Percentiles rank a stretch among this genome's conserved stretches.
Conservation (phyloP, 2,329 filamentous ascomycete species). For the Teratosphaeria viscida region DNA sequence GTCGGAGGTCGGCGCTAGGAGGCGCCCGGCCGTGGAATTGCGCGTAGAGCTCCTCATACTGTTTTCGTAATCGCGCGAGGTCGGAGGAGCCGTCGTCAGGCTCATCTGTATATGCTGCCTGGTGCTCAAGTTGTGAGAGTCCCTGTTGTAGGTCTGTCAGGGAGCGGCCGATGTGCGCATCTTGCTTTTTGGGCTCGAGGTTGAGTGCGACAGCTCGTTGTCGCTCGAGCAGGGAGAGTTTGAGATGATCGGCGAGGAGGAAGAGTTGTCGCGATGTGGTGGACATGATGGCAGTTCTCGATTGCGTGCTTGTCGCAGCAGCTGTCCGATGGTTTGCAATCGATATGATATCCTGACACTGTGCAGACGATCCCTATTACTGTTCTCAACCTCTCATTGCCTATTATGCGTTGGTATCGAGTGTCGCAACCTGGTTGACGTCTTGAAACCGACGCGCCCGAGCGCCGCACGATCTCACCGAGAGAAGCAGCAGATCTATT, state of each 20-base stretch:
- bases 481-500: background rate
- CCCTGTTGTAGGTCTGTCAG: slow-evolving; percentile 78
- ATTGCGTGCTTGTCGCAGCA: background rate
- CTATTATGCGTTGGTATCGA: background rate
- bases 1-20: slow-evolving; percentile 43
- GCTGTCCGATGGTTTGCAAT: background rate
- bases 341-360: background rate
- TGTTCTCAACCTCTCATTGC: too few species aligned
- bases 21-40: slow-evolving; percentile 62
- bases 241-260: slow-evolving; percentile 91
- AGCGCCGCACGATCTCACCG: background rate
- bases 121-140: slow-evolving; percentile 56
- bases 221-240: slow-evolving; percentile 85
- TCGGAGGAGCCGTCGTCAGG: slow-evolving; percentile 44
- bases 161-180: slow-evolving; percentile 79
- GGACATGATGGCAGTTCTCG: slow-evolving; percentile 1
- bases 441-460: background rate
- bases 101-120: slow-evolving; percentile 54
- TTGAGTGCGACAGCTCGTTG: slow-evolving; percentile 75
- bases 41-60: slow-evolving; percentile 64
- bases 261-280: slow-evolving; percentile 59
- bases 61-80: slow-evolving; percentile 57
- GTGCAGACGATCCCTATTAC: too few species aligned
- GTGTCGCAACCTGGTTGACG: background rate
- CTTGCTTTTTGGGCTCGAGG: slow-evolving; percentile 68